A percentile compares a stretch with the other conserved stretches of the same genome.
These are phyloP conservation scores for Cairneyella variabilis DNA, from an alignment of 495 filamentous ascomycete genomes.

Conservation along the genomic window DNA sequence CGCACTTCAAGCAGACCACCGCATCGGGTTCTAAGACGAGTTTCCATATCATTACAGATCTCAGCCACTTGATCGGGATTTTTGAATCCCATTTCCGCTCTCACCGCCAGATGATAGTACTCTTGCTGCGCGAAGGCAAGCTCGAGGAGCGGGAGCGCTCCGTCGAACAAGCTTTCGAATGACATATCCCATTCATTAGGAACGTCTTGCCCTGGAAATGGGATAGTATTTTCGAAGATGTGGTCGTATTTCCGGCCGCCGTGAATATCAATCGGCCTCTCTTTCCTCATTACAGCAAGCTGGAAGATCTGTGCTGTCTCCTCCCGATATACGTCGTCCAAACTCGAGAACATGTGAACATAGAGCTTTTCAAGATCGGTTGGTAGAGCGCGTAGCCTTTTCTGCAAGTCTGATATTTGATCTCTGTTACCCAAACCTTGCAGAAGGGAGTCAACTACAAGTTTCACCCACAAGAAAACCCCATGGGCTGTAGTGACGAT, in stretches of 20 bases:
- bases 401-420: slow-evolving; percentile 19
- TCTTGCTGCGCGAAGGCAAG: slow-evolving; percentile 1
- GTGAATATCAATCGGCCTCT: not conserved
- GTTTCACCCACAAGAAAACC: slow-evolving; percentile 30
- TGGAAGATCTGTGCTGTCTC: too few species aligned
- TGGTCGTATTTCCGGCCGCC: not conserved
- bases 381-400: slow-evolving; percentile 25
- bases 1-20: slow-evolving; percentile 8
- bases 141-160: not conserved
- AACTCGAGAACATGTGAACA: slow-evolving; percentile 24
- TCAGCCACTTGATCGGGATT: not conserved
- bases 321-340: too few species aligned
- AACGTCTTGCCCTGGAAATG: too few species aligned
- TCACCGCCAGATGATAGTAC: not conserved
- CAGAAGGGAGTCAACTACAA: slow-evolving; percentile 29
- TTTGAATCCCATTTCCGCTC: not conserved
- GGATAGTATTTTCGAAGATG: not conserved
- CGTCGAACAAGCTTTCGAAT: too few species aligned
- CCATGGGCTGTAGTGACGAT: not conserved
- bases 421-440: slow-evolving; percentile 30
- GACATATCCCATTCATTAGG: too few species aligned
- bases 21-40: slow-evolving; percentile 4
- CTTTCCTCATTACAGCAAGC: slow-evolving; percentile 7
- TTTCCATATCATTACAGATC: not conserved
- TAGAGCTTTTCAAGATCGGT: slow-evolving; percentile 26